These are phyloP conservation scores for Physcomitrium patens DNA, from an alignment of 225 moss, liverwort and hornwort species.

Conservation along the genomic window DNA sequence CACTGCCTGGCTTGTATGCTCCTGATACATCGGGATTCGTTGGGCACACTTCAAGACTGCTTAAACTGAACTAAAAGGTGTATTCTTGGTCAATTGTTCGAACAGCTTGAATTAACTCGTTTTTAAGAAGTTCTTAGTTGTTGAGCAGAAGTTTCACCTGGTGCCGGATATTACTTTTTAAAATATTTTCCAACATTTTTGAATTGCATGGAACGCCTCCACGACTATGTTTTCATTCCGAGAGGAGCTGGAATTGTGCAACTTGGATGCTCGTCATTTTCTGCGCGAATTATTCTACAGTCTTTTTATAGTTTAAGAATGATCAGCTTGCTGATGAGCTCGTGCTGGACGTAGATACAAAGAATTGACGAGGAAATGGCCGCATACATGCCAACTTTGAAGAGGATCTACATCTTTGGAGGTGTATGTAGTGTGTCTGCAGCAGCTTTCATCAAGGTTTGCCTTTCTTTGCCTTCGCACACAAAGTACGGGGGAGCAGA, in stretches of 20 bases:
- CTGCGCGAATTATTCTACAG: neutral
- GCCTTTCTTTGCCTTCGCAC: neutral
- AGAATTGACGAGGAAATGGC: conserved; percentile 86
- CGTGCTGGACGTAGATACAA: conserved; percentile 57
- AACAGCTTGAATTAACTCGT: neutral
- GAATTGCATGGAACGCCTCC: conserved; percentile 3
- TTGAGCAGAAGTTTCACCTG: neutral
- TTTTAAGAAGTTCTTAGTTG: neutral
- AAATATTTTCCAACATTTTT: neutral
- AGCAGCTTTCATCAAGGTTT: conserved; percentile 82
- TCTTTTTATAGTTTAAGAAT: neutral
- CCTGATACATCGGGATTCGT: no score
- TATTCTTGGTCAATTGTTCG: neutral
- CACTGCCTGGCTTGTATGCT: neutral
- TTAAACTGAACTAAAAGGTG: no score
- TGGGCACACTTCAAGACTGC: no score
- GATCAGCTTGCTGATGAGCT: conserved; percentile 21
- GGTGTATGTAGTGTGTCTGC: conserved; percentile 87
- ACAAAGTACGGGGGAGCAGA: neutral
- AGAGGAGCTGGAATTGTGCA: conserved; percentile 21
- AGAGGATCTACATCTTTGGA: conserved; percentile 84
- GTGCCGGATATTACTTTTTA: conserved; percentile 1
- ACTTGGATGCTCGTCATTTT: conserved; percentile 17
- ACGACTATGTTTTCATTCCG: neutral
- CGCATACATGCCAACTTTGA: conserved; percentile 73